Conservation (phyloP, 345 rosid species). For the Eucalyptus curtisii region DNA sequence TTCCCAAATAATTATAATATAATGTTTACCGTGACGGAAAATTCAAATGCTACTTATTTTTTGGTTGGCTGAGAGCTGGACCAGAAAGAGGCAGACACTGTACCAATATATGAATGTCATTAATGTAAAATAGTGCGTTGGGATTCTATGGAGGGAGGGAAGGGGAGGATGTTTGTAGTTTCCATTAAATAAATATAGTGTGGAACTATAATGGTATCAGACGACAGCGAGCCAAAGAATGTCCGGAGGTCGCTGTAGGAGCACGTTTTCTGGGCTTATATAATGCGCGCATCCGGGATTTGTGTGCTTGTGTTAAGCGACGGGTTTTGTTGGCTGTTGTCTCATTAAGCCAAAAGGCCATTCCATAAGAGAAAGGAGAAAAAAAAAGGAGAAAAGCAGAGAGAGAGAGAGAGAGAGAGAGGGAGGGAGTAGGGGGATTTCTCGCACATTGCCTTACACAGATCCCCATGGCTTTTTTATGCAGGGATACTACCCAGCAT, state of each 20-base stretch:
- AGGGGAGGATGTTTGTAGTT: neutral
- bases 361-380: neutral
- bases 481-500: slow-evolving; percentile 52
- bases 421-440: slow-evolving; percentile 2
- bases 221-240: neutral
- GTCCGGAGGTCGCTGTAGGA: neutral
- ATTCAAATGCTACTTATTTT: neutral
- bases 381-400: neutral
- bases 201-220: neutral
- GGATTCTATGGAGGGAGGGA: neutral
- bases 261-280: neutral
- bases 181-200: neutral
- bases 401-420: neutral
- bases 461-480: neutral
- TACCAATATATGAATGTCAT: neutral
- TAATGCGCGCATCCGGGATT: neutral
- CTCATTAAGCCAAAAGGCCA: neutral
- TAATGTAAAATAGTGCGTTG: neutral
- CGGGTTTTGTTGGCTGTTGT: neutral
- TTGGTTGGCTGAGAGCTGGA: neutral
- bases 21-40: neutral
- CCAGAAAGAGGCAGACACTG: neutral
- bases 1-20: neutral
- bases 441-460: neutral
- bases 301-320: neutral